A percentile compares a stretch with the other conserved stretches of the same genome.
These are phyloP conservation scores for Oryza nivara DNA, from an alignment of 176 grass and related monocot species.

Conservation along the genomic window DNA sequence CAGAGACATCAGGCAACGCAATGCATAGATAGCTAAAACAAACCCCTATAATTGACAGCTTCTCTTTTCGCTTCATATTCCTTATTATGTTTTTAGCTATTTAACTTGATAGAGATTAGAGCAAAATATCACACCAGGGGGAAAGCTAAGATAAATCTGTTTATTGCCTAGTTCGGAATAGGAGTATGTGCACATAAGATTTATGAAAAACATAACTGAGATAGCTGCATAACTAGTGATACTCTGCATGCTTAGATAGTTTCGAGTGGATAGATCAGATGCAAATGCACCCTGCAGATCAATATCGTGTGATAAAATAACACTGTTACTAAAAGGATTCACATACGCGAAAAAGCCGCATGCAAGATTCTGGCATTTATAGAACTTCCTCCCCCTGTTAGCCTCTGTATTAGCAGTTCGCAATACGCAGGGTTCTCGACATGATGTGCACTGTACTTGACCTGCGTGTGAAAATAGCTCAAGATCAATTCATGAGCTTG, in stretches of 20 bases:
- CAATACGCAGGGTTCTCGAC: slow-evolving; percentile 59
- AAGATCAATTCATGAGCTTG: slow-evolving; percentile 19
- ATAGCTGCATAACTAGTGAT: not conserved
- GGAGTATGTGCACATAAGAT: not conserved
- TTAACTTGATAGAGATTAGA: not conserved
- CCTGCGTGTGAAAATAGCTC: slow-evolving; percentile 49
- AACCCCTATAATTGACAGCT: not conserved
- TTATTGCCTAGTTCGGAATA: not conserved
- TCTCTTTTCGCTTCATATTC: not conserved
- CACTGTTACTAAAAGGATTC: not conserved
- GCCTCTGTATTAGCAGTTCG: slow-evolving; percentile 80
- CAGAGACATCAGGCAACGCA: not conserved
- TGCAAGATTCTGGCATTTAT: slow-evolving; percentile 68
- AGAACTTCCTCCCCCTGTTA: slow-evolving; percentile 91
- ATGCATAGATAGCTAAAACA: not conserved
- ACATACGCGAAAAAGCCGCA: slow-evolving; percentile 82
- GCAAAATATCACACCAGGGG: not conserved
- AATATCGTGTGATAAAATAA: not conserved
- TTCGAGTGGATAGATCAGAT: not conserved
- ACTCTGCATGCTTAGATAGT: not conserved
- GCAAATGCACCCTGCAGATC: not conserved
- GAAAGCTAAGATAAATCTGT: not conserved
- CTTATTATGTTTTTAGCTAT: not conserved
- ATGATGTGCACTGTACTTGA: slow-evolving; percentile 69
- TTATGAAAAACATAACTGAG: not conserved